These are phyloP conservation scores for Backusella mclennaniae DNA, from an alignment of 192 early-diverging fungal genomes.

Conservation along the genomic window DNA sequence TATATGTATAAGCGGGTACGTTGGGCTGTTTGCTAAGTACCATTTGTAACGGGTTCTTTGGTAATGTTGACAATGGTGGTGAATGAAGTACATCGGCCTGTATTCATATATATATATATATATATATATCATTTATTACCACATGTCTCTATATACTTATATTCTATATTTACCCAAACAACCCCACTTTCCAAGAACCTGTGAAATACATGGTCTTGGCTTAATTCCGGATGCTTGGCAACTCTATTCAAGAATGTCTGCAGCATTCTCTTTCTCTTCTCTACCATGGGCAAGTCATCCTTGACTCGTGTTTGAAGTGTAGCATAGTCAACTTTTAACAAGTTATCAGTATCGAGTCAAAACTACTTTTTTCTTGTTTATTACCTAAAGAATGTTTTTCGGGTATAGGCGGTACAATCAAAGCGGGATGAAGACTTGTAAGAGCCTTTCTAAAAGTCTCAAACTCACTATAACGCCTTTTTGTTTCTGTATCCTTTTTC, in stretches of 20 bases:
- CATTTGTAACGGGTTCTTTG: slow-evolving; percentile 61
- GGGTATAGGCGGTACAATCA: slow-evolving; percentile 94
- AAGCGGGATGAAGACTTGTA: slow-evolving; percentile 76
- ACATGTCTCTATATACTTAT: neutral
- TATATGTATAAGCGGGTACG: neutral
- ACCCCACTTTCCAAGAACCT: slow-evolving; percentile 83
- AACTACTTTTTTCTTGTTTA: slow-evolving; percentile 8
- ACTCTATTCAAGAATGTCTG: slow-evolving; percentile 93
- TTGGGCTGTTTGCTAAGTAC: slow-evolving; percentile 16
- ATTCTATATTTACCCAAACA: slow-evolving; percentile 54
- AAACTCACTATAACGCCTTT: slow-evolving; percentile 94
- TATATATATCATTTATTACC: neutral
- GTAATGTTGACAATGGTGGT: slow-evolving; percentile 64
- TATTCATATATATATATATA: neutral
- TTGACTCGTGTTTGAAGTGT: slow-evolving; percentile 82
- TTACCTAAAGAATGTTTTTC: slow-evolving; percentile 92
- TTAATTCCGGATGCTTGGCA: slow-evolving; percentile 83
- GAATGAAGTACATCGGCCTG: slow-evolving; percentile 72
- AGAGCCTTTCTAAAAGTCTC: slow-evolving; percentile 84
- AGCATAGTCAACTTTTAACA: slow-evolving; percentile 56
- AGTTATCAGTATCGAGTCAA: neutral
- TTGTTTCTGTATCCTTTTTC: slow-evolving; percentile 63
- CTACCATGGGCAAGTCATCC: slow-evolving; percentile 89
- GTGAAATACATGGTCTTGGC: slow-evolving; percentile 89
- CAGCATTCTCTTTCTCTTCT: slow-evolving; percentile 88